Evolutionary conservation across 805 yeast species (phyloP).

Genomic region (Candida piceae): DNA sequence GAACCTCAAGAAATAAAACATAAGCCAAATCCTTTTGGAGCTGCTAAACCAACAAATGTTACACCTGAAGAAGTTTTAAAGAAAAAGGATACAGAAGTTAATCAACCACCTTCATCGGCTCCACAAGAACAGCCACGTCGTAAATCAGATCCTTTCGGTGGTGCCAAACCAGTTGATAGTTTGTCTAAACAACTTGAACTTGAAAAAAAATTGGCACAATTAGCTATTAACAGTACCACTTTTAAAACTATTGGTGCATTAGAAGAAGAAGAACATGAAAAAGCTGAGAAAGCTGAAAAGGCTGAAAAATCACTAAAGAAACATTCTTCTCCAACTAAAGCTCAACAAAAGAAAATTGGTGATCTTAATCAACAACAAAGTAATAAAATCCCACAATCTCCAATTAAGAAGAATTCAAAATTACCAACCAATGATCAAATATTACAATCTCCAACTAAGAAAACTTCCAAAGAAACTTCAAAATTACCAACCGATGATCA

Average conservation of each 20-base stretch:
- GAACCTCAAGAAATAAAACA: not conserved
- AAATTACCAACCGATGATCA: too few relatives aligned
- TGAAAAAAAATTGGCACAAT: conserved; percentile 41
- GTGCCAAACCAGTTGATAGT: conserved; percentile 82
- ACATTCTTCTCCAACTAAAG: too few relatives aligned
- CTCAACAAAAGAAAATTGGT: too few relatives aligned
- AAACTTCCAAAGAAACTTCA: too few relatives aligned
- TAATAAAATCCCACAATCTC: too few relatives aligned
- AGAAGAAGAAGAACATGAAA: conserved; percentile 14
- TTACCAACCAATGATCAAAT: too few relatives aligned
- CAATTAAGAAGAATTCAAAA: too few relatives aligned
- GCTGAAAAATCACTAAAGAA: conserved; percentile 1
- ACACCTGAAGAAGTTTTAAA: conserved; percentile 9
- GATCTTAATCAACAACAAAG: too few relatives aligned
- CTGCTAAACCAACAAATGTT: conserved; percentile 61
- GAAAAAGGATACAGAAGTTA: conserved; percentile 7
- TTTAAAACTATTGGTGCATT: conserved; percentile 26
- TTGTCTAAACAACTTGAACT: conserved; percentile 58
- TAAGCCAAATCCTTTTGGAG: conserved; percentile 70
- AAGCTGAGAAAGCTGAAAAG: conserved; percentile 2
- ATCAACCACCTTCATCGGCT: conserved; percentile 7
- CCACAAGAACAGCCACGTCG: conserved; percentile 28
- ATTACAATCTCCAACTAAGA: too few relatives aligned
- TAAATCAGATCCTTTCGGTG: conserved; percentile 70
- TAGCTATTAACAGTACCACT: conserved; percentile 43